Base-by-base conservation (phyloP, 805 yeast genomes). In the Ogataea thermomethanolica region DNA sequence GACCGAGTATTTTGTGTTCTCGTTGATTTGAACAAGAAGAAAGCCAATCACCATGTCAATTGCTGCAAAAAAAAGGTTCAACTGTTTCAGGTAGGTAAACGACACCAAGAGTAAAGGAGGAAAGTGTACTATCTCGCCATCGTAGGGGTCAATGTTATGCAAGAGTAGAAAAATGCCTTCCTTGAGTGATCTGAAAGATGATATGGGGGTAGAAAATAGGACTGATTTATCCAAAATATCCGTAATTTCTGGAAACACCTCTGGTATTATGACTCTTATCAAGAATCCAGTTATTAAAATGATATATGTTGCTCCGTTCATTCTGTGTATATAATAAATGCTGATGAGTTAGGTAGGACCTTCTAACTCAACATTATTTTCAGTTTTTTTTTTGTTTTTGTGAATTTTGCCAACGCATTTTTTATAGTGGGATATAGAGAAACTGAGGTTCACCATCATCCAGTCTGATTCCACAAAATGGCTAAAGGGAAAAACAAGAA, bases 101-200 rank as follows among this genome's bases (percentile, higher is more conserved):
- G 78, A 44, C 2, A 70, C 64, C 25, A 87, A 71, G 15, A 91
- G 54, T 13, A 89, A 56, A 3, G 96, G 96, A 3, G 95, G 79
- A 51, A 88, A 95, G 61, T 88, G 91, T 25, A 83, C 82, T 12
- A 89, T 79, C 17, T 95, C 95, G 8, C 97, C 96, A 45, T 48
- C 46, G 54, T 88, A 91, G 7, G 88, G 78, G 33, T 79, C 71
- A 36, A 84, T 67, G 14, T 70, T 71, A 51, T 79, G 73, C 3
- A 68, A 58, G 40, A 77, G 62, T 36, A 85, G 70, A 50, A 74
- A 85, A 8, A 84, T 64, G 9, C 90, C 90, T 56, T 84, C 95
- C 50, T 70, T 62, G 29, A 85, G 56, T 28, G 78, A 69, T 53
- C 78, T 71, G 62, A 72, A 84, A 26, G 93, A 82, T 40, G 84